Conservation (phyloP, 2,329 filamentous ascomycete genomes). For the Periconia macrospinosa region DNA sequence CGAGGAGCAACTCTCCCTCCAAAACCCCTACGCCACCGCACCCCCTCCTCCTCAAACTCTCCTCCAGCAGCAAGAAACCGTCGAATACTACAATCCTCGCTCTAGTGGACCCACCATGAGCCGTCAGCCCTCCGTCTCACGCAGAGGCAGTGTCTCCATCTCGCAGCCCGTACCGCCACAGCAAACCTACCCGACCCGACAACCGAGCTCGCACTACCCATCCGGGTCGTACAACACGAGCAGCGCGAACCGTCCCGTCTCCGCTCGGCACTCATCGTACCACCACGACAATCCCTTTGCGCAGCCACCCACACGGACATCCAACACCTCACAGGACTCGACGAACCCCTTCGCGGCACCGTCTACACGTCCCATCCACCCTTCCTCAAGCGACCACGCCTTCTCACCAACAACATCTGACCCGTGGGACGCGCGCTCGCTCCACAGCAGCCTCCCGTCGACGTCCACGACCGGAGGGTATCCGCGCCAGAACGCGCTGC, state of each 20-base stretch:
- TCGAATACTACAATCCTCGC: constrained; percentile 17
- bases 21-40: not conserved
- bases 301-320: constrained; percentile 7
- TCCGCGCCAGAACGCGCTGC: constrained; percentile 11
- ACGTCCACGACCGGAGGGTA: constrained; percentile 4
- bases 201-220: constrained; percentile 14
- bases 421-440: constrained; percentile 28
- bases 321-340: constrained; percentile 11
- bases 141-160: constrained; percentile 26
- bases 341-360: constrained; percentile 20
- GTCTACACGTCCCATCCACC: constrained; percentile 11
- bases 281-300: constrained; percentile 21
- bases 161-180: constrained; percentile 21
- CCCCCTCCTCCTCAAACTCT: constrained; percentile 9
- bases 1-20: constrained; percentile 7
- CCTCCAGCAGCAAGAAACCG: constrained; percentile 23
- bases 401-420: constrained; percentile 16
- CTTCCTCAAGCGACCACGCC: constrained; percentile 8
- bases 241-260: constrained; percentile 13
- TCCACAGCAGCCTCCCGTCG: constrained; percentile 22
- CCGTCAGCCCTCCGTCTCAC: constrained; percentile 20
- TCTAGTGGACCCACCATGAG: constrained; percentile 7
- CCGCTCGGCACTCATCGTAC: constrained; percentile 24
- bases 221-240: not conserved
- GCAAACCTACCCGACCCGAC: constrained; percentile 14